phyloP scores from a whole-genome alignment of 169 alveolate genomes.

The Fabrea salina region DNA sequence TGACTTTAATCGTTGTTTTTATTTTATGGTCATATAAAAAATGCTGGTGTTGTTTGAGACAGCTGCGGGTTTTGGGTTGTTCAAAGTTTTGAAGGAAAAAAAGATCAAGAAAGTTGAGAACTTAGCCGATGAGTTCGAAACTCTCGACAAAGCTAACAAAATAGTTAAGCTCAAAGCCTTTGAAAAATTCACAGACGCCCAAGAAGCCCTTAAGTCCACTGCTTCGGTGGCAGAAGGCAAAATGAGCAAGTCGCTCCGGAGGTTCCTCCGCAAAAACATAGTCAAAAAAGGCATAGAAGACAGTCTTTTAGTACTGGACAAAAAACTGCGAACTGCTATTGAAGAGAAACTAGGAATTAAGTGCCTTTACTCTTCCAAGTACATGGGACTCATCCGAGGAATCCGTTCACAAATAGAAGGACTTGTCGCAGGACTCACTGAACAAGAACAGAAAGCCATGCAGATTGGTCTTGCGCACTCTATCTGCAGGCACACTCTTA shows the following conservation, averaged over 20 bases:
- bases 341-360: constrained; percentile 56
- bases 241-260: constrained; percentile 91
- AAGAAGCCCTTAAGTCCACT: constrained; percentile 86
- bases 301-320: constrained; percentile 43
- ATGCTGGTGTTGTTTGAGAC: constrained; percentile 98
- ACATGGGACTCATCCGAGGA: constrained; percentile 63
- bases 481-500: constrained; percentile 93
- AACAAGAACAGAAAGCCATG: constrained; percentile 72
- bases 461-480: constrained; percentile 85
- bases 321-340: constrained; percentile 52
- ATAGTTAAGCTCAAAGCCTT: constrained; percentile 81
- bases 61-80: constrained; percentile 99
- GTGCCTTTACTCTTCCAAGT: constrained; percentile 30
- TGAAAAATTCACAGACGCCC: constrained; percentile 87
- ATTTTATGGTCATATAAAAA: constrained; percentile 42
- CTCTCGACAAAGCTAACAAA: constrained; percentile 85
- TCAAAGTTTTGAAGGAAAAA: constrained; percentile 79
- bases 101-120: constrained; percentile 86
- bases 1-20: too few relatives aligned
- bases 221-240: constrained; percentile 81
- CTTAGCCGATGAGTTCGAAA: constrained; percentile 80
- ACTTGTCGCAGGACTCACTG: constrained; percentile 74
- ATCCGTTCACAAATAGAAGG: constrained; percentile 74
- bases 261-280: constrained; percentile 92
- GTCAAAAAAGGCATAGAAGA: constrained; percentile 73